Base-by-base conservation (phyloP, 2,329 filamentous ascomycete genomes). In the Trichoderma koningii region DNA sequence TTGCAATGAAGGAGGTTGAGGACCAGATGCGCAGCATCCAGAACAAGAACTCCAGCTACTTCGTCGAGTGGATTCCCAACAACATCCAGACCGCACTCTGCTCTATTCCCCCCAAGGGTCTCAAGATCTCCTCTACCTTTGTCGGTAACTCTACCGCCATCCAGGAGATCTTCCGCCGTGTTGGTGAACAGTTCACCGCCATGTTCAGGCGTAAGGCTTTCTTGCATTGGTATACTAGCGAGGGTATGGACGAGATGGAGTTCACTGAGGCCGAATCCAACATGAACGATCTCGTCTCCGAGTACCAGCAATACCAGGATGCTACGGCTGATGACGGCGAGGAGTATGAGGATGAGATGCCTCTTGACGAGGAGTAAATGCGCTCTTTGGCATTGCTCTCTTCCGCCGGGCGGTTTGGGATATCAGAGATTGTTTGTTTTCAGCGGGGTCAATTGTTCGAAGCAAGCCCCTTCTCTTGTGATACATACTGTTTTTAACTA, bases 191-290 rank as follows among this genome's bases (percentile, higher is more conserved):
- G 85, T 99, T 99, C 89, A 92, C 90, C 83, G 94, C 93, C 80
- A 98, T 99, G 95, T 98, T 98, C 90, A 88, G 94, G 84, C 92
- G 94, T 83, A 99, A 98, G 91, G 95, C 95, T 88, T 99, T 98
- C 92, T 91, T 99, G 88, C 95, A 98, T 87, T 99, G 95, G 95
- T 99, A 98, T 85, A 99, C 95, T 87, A 93, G 93, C 79, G 95
- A 99, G 88, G 95, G 95, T 85, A 98, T 99, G 95, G 95, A 99
- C 83, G 95, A 98, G 90, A 98, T 98, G 95, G 95, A 99, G 86
- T 99, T 99, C 86, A 98, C 95, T 78, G 95, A 98, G 87, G 95
- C 95, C 74, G 95, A 98, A 89, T 96, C 92, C 83, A 99, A 99
- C 87, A 98, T 99, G 94, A 98, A 98, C 86, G 95, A 99, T 81